Evolutionary conservation across 2,329 filamentous ascomycete species (phyloP).

Genomic region (Lachnellula suecica): DNA sequence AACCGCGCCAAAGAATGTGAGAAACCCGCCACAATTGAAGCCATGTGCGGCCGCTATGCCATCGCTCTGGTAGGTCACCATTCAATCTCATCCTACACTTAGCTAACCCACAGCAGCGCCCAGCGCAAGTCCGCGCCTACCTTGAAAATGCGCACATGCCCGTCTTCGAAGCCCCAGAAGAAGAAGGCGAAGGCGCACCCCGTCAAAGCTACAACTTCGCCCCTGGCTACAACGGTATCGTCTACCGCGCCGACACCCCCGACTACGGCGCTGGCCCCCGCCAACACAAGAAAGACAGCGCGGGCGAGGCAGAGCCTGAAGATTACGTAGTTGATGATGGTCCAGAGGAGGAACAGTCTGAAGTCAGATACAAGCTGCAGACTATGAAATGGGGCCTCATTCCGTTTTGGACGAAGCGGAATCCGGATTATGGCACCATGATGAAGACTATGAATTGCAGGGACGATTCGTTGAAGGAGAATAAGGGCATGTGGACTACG

Average conservation of each 20-base stretch:
- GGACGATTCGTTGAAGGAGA: conserved; percentile 76
- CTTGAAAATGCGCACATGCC: conserved; percentile 74
- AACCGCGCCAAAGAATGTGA: conserved; percentile 3
- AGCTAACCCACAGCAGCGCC: conserved; percentile 52
- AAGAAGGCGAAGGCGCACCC: conserved; percentile 56
- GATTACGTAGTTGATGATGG: conserved; percentile 21
- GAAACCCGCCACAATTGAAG: conserved; percentile 4
- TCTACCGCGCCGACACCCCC: conserved; percentile 76
- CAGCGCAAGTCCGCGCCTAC: conserved; percentile 71
- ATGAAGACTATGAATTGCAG: conserved; percentile 95
- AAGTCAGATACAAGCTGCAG: conserved; percentile 75
- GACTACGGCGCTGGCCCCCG: conserved; percentile 54
- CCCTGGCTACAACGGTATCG: conserved; percentile 79
- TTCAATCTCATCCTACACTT: not conserved
- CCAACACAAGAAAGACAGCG: conserved; percentile 15
- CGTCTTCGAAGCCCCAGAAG: conserved; percentile 68
- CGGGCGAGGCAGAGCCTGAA: conserved; percentile 23
- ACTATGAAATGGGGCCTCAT: conserved; percentile 95
- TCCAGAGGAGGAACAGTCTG: conserved; percentile 13
- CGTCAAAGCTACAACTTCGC: conserved; percentile 91
- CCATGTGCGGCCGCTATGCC: conserved; percentile 35
- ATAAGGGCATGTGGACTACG: conserved; percentile 83
- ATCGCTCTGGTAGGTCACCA: conserved; percentile 26
- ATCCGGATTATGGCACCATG: conserved; percentile 73
- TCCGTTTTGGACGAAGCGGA: conserved; percentile 88